A percentile compares a stretch with the other conserved stretches of the same genome.
These are phyloP conservation scores for Calvatia gigantea DNA, from an alignment of 768 basidiomycete species.

Conservation along the genomic window DNA sequence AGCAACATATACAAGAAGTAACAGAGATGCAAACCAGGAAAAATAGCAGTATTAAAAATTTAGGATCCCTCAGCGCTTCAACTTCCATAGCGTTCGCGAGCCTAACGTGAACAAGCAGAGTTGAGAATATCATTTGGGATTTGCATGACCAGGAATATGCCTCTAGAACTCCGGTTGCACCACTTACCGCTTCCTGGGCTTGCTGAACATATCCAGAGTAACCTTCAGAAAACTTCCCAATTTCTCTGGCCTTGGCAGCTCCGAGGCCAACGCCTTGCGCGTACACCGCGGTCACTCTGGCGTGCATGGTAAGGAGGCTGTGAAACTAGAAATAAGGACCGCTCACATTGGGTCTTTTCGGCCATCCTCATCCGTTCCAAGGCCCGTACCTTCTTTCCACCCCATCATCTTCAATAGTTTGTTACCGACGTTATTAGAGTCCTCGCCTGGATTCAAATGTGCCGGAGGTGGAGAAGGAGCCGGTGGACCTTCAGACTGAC, in stretches of 20 bases:
- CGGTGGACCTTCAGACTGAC: constrained; percentile 53
- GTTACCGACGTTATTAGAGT: constrained; percentile 86
- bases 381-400: constrained; percentile 87
- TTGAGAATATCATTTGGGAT: constrained; percentile 9
- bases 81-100: constrained; percentile 37
- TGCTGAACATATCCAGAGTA: constrained; percentile 69
- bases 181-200: constrained; percentile 66
- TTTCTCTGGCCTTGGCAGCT: constrained; percentile 86
- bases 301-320: background rate
- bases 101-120: constrained; percentile 22
- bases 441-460: constrained; percentile 67
- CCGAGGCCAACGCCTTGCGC: constrained; percentile 86
- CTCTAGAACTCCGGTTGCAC: background rate
- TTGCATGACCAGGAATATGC: constrained; percentile 4
- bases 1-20: constrained; percentile 10
- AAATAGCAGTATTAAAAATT: background rate
- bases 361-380: constrained; percentile 81
- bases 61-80: too few species aligned
- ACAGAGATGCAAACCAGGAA: constrained; percentile 1
- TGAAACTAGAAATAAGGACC: background rate
- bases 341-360: constrained; percentile 84
- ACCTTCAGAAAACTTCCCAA: constrained; percentile 68
- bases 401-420: constrained; percentile 97
- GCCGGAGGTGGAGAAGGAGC: constrained; percentile 60
- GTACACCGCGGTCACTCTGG: constrained; percentile 80